Evolutionary conservation across 2,329 filamentous ascomycete species (phyloP), one percentile per base, ranked within the genome.

Genomic region (Colletotrichum sansevieriae): DNA sequence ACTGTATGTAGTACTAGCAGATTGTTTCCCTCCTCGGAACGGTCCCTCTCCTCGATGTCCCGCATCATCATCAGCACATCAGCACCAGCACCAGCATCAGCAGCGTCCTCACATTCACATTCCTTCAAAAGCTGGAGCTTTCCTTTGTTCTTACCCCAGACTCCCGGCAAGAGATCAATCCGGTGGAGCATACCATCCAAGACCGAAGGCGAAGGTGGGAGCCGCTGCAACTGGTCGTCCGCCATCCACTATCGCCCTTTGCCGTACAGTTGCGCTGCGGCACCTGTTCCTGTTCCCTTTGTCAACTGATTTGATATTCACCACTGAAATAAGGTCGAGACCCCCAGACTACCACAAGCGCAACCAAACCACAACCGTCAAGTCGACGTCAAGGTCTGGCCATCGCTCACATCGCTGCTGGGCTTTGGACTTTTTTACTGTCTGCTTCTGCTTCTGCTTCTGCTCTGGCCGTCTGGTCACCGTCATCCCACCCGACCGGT

Each of bases 61-160:
- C 33, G 13, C 47, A 15, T 11, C 37, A 29, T 11, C 37, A 39
- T 2, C 29, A 29, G 25, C 25, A 1, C 18, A 18, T 18, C 47
- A 15, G 3, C 37, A 29, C 1, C 37, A 39, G 13, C 47, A 9
- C 4, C 37, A 29, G 37, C 37, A 15, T 1, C 29, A 29, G 7
- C 29, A 8, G 29, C 11, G 4, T 11, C 43, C 18, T 46, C 43
- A 8, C n/a, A 46, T 18, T 46, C 15, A 29, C 29, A 29, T 29
- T 29, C 29, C 29, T 29, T 29, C 29, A 7, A 29, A 29, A 29
- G 8, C 29, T 29, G 29, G 29, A 29, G 29, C 29, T 29, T 43
- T 25, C 52, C 65, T 65, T 68, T 68, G 65, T 68, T 60, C 65
- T 56, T 56, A 55, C 65, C 54, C 58, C 58, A 67, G 58, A 67